phyloP scores from a whole-genome alignment of 192 early-diverging fungal species.

The Podila minutissima region DNA sequence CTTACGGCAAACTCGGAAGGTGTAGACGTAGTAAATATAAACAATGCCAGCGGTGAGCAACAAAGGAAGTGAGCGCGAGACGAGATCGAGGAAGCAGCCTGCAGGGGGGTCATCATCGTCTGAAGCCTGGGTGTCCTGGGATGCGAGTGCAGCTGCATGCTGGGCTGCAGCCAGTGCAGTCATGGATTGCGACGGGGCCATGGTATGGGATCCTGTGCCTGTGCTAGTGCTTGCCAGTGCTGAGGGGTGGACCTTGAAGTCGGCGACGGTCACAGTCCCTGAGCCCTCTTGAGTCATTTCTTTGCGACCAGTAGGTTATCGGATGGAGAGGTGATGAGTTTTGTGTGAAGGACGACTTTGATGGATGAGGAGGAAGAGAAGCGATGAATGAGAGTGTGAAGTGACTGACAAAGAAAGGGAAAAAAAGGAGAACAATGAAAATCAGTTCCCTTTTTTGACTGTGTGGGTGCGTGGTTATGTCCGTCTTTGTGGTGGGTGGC shows the following conservation, averaged over 20 bases:
- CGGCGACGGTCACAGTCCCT: constrained; percentile 5
- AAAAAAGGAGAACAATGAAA: background rate
- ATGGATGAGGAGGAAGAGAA: background rate
- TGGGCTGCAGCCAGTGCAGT: constrained; percentile 31
- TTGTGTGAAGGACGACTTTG: background rate
- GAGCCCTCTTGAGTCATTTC: background rate
- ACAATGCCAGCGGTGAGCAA: constrained; percentile 16
- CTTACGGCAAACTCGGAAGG: constrained; percentile 37
- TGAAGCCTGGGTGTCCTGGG: constrained; percentile 7
- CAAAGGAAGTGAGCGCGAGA: constrained; percentile 20
- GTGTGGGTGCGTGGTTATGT: background rate
- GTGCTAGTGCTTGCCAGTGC: constrained; percentile 7
- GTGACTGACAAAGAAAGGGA: background rate
- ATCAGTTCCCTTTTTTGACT: too few species aligned
- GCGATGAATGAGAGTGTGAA: background rate
- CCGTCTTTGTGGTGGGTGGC: background rate
- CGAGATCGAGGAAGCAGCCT: background rate
- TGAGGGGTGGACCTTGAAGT: constrained; percentile 39
- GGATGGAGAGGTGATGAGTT: background rate
- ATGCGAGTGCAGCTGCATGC: constrained; percentile 27
- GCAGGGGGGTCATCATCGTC: background rate
- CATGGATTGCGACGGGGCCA: constrained; percentile 4
- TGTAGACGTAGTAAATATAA: constrained; percentile 46
- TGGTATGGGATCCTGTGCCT: background rate
- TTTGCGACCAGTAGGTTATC: background rate